Evolutionary conservation across 305 asterid species (phyloP).

Genomic region (Rubia balearica): DNA sequence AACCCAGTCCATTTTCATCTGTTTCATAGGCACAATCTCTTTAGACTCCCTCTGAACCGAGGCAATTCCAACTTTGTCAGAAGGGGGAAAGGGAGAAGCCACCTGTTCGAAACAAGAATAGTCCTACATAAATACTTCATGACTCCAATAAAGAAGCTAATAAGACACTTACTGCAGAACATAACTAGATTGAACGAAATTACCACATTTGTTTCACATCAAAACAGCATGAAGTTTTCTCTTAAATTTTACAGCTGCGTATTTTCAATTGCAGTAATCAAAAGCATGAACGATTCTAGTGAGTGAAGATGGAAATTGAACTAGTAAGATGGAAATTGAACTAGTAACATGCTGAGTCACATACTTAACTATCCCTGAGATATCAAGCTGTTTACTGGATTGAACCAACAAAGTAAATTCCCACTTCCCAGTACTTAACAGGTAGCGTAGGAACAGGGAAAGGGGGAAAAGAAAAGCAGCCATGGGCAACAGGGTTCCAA

Average conservation of each 20-base stretch:
- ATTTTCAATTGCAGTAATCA: not conserved
- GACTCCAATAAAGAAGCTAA: not conserved
- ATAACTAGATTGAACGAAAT: not conserved
- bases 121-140: slow-evolving; percentile 6
- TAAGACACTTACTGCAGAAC: not conserved
- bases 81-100: slow-evolving; percentile 81
- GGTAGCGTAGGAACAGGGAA: not conserved
- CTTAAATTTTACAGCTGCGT: not conserved
- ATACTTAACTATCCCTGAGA: not conserved
- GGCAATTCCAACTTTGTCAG: slow-evolving; percentile 84
- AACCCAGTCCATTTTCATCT: slow-evolving; percentile 96
- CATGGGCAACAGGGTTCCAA: not conserved
- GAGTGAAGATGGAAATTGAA: no score
- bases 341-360: not conserved
- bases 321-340: not conserved
- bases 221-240: not conserved
- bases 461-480: not conserved
- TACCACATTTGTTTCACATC: not conserved
- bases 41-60: slow-evolving; percentile 87
- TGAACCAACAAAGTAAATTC: not conserved
- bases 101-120: slow-evolving; percentile 40
- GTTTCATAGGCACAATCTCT: slow-evolving; percentile 86
- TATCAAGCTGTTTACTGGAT: not conserved
- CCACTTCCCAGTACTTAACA: no score
- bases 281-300: not conserved